Evolutionary conservation across 2,329 filamentous ascomycete species (phyloP).

Genomic region (Paradendryphiella salina): DNA sequence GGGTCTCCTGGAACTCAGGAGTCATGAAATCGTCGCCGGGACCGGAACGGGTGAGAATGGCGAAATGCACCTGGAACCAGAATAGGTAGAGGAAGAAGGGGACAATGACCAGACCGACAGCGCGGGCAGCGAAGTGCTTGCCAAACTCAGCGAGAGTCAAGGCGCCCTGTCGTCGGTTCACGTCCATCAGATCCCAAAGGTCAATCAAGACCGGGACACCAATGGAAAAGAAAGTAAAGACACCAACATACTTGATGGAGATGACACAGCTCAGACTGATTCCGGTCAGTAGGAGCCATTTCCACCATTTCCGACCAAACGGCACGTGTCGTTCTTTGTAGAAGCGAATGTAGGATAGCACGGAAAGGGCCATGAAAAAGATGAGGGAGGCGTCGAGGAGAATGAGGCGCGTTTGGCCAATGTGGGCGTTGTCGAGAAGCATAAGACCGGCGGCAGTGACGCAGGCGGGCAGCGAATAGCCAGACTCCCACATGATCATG

Average conservation of each 20-base stretch:
- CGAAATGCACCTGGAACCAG: slow-evolving; percentile 99
- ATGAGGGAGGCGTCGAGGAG: slow-evolving; percentile 92
- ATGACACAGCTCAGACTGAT: slow-evolving; percentile 96
- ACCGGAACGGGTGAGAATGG: slow-evolving; percentile 82
- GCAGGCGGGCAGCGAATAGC: slow-evolving; percentile 92
- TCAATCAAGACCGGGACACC: slow-evolving; percentile 92
- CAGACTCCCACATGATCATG: slow-evolving; percentile 99
- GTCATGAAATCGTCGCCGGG: slow-evolving; percentile 99
- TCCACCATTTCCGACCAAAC: slow-evolving; percentile 98
- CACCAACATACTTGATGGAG: slow-evolving; percentile 95
- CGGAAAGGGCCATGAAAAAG: slow-evolving; percentile 92
- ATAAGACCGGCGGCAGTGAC: slow-evolving; percentile 82
- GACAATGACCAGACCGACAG: slow-evolving; percentile 82
- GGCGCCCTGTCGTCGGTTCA: slow-evolving; percentile 82
- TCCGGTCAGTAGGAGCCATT: slow-evolving; percentile 94
- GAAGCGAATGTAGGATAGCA: slow-evolving; percentile 94
- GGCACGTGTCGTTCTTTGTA: slow-evolving; percentile 91
- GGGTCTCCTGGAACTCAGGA: slow-evolving; percentile 94
- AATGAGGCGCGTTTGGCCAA: slow-evolving; percentile 93
- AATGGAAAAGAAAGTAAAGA: slow-evolving; percentile 96
- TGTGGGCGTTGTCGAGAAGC: slow-evolving; percentile 95
- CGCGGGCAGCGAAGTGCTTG: slow-evolving; percentile 87
- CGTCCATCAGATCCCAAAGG: slow-evolving; percentile 89
- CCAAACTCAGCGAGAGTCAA: slow-evolving; percentile 77
- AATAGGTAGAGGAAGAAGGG: slow-evolving; percentile 98